These are phyloP conservation scores for Pedinophyceae sp. DNA, from an alignment of 139 green algal species.

Conservation along the genomic window DNA sequence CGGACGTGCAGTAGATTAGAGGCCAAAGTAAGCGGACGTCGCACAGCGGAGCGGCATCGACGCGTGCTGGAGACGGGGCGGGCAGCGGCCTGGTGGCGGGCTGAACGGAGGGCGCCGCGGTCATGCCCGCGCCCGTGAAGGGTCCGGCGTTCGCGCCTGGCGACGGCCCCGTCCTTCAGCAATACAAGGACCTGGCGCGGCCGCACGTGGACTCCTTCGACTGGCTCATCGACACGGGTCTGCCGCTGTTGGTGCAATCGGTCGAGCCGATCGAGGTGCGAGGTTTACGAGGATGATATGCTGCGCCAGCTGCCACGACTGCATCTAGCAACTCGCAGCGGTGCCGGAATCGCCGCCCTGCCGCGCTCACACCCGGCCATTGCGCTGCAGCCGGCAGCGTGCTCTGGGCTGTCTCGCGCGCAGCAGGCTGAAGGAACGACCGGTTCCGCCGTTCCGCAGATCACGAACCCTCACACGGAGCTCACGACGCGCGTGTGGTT, in stretches of 20 bases:
- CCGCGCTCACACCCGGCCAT: conserved; percentile 1
- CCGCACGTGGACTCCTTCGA: conserved; percentile 74
- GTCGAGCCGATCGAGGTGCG: conserved; percentile 61
- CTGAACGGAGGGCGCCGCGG: no score
- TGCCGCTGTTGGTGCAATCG: conserved; percentile 39
- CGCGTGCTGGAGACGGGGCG: no score
- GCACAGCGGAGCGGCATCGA: no score
- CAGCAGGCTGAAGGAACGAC: not conserved
- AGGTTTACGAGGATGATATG: not conserved
- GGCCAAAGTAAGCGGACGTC: no score
- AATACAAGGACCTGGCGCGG: no score
- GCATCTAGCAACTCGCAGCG: not conserved
- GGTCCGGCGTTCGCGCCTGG: no score
- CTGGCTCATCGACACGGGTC: conserved; percentile 69
- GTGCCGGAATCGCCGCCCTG: not conserved
- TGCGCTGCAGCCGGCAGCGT: not conserved
- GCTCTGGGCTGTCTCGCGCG: not conserved
- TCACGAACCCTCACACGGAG: conserved; percentile 32
- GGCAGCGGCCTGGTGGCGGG: no score
- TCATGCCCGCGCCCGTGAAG: no score
- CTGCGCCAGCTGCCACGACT: not conserved
- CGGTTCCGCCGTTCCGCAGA: conserved; percentile 5
- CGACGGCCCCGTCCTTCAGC: no score
- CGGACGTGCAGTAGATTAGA: no score
- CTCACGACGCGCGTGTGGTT: conserved; percentile 40